Evolutionary conservation across 2,329 filamentous ascomycete genomes (phyloP).

Genomic region (Ophiobolus disseminans): DNA sequence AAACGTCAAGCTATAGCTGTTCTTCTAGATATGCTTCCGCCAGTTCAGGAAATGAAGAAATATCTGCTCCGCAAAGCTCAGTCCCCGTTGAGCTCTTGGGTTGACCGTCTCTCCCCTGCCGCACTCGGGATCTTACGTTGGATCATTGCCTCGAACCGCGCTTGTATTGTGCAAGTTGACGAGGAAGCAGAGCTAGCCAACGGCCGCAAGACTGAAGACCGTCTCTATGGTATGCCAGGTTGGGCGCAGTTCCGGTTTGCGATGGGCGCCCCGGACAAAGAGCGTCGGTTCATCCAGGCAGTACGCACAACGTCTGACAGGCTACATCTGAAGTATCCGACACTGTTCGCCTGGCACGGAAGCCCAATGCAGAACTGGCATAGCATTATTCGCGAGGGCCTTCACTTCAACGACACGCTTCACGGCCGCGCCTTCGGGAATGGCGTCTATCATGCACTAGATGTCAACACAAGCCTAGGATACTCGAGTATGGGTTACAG

Average conservation of each 20-base stretch:
- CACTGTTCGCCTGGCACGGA: slow-evolving; percentile 87
- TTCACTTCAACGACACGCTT: slow-evolving; percentile 69
- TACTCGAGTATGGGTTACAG: slow-evolving; percentile 52
- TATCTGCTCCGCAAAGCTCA: slow-evolving; percentile 56
- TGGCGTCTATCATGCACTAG: slow-evolving; percentile 79
- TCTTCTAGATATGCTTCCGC: slow-evolving; percentile 66
- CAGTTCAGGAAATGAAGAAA: slow-evolving; percentile 64
- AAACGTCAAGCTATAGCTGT: slow-evolving; percentile 61
- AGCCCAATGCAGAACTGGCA: slow-evolving; percentile 83
- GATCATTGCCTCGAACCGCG: slow-evolving; percentile 89
- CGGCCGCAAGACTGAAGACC: slow-evolving; percentile 54
- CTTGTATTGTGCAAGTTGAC: slow-evolving; percentile 81
- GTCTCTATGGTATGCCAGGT: slow-evolving; percentile 67
- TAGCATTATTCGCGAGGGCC: slow-evolving; percentile 81
- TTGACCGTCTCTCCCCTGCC: slow-evolving; percentile 67
- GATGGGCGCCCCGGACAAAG: slow-evolving; percentile 90
- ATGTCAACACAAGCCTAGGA: slow-evolving; percentile 62
- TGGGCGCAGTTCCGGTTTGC: slow-evolving; percentile 87
- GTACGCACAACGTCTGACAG: slow-evolving; percentile 58
- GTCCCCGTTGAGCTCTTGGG: slow-evolving; percentile 58
- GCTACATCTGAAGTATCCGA: slow-evolving; percentile 62
- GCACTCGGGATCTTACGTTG: slow-evolving; percentile 76
- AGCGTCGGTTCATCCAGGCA: slow-evolving; percentile 73
- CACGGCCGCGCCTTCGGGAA: slow-evolving; percentile 78
- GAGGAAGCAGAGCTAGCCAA: slow-evolving; percentile 25